Percentiles rank a stretch among this genome's conserved stretches.
These are phyloP conservation scores for Arthrinium puccinioides DNA, from an alignment of 2,329 filamentous ascomycete species.

Conservation along the genomic window DNA sequence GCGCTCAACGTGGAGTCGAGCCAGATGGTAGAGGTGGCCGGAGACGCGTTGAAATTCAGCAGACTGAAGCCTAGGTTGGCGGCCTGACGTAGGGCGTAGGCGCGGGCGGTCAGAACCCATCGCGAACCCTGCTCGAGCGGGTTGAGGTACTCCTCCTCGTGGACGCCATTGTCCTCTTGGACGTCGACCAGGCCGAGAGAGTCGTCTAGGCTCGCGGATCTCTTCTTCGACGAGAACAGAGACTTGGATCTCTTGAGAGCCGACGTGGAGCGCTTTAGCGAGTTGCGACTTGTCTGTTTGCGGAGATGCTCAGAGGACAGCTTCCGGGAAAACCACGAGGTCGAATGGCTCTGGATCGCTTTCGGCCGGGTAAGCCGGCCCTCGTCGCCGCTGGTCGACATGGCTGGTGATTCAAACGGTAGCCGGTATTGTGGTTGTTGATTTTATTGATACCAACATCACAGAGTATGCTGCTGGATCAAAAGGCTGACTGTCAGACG, in stretches of 20 bases:
- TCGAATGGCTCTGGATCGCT: too few species aligned
- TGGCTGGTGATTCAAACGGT: too few species aligned
- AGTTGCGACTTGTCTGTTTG: neutral
- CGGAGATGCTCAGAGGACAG: neutral
- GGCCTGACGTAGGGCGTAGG: slow-evolving; percentile 12
- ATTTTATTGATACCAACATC: too few species aligned
- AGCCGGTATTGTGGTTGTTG: too few species aligned
- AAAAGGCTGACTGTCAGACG: too few species aligned
- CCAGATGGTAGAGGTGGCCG: slow-evolving; percentile 15
- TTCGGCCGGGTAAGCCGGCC: too few species aligned
- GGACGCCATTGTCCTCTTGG: neutral
- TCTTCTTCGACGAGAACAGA: neutral
- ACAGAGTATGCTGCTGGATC: too few species aligned
- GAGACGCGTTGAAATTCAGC: slow-evolving; percentile 11
- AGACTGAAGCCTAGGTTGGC: slow-evolving; percentile 15
- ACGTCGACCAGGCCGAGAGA: neutral
- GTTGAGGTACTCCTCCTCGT: slow-evolving; percentile 6
- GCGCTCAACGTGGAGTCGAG: slow-evolving; percentile 17
- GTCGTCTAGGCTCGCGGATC: neutral
- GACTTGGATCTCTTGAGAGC: slow-evolving; percentile 1
- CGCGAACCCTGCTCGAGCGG: slow-evolving; percentile 6
- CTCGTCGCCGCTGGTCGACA: too few species aligned
- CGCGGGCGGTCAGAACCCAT: slow-evolving; percentile 18
- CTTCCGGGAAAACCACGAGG: neutral
- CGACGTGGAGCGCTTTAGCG: neutral